Evolutionary conservation across 805 yeast species (phyloP), one percentile per base, ranked within the genome.

Genomic region (Wickerhamiella siamensis): DNA sequence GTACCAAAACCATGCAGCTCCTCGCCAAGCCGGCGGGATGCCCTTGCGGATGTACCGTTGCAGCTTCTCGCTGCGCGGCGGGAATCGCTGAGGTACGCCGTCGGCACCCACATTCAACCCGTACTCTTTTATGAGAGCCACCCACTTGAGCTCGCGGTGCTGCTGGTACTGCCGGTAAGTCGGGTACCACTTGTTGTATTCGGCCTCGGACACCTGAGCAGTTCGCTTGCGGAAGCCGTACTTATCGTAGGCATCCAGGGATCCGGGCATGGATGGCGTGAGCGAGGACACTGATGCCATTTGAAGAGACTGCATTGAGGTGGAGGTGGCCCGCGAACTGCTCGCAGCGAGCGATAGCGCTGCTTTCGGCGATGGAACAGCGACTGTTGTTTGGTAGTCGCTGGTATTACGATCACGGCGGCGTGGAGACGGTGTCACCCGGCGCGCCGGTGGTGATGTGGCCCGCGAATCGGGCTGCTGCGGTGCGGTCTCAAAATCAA

Each of bases 21-120:
- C 98, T 50, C 98, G 67, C 96, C 95, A 88, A 56, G 84, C 95
- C 0, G 95, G 87, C 0, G 98, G 97, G 9, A 88, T 78, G 10
- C 98, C 98, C 57, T 82, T 82, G 43, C 96, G 71, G 10, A 91
- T 74, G 53, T 83, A 78, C 44, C 93, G 71, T 54, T 81, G 79
- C 48, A 84, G 48, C 34, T 49, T 51, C 43, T 53, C 56, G 40
- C 56, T 50, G 22, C 49, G 50, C 0, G 63, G 54, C 1, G 64
- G 64, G 46, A 59, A 59, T 26, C 63, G 41, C 18, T 51, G 56
- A 3, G 64, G 64, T 5, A 59, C 61, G 27, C 69, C 74, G 36
- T 66, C 61, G n/a, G 24, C 16, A 9, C 60, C 49, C 5, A 66
- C 56, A 14, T 49, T 52, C 3, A 87, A 61, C 0, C 95, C 95